Conservation (phyloP, 345 rosid species). For the Durio zibethinus region DNA sequence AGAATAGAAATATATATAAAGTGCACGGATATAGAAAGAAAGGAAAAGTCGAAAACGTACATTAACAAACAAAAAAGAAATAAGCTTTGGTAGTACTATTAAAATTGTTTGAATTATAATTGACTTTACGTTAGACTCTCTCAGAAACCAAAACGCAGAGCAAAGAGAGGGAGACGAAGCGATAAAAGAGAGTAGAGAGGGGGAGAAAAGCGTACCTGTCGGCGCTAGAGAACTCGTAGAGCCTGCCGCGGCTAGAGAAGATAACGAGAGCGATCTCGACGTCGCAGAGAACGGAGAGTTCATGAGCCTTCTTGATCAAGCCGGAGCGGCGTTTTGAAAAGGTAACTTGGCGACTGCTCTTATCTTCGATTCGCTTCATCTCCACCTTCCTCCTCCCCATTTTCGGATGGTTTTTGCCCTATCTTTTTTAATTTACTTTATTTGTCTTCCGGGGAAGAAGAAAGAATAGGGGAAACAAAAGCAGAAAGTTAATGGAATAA, state of each 20-base stretch:
- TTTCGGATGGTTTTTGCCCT: slow-evolving; percentile 19
- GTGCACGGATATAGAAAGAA: neutral
- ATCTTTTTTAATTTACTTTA: neutral
- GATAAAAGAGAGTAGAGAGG: neutral
- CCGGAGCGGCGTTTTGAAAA: slow-evolving; percentile 67
- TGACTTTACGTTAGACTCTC: neutral
- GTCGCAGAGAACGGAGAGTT: slow-evolving; percentile 71
- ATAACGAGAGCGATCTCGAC: slow-evolving; percentile 50
- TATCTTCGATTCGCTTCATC: slow-evolving; percentile 63
- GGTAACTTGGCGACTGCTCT: slow-evolving; percentile 60
- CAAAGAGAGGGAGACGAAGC: neutral
- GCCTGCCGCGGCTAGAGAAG: slow-evolving; percentile 53
- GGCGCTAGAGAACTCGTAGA: slow-evolving; percentile 43
- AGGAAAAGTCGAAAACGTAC: neutral
- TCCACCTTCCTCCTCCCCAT: slow-evolving; percentile 61
- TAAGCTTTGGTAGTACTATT: neutral
- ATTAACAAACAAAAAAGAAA: neutral
- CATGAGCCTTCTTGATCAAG: slow-evolving; percentile 62
- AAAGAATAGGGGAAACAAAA: neutral
- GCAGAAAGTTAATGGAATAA: neutral
- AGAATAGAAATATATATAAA: neutral
- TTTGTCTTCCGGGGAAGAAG: neutral
- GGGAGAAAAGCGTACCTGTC: slow-evolving; percentile 30
- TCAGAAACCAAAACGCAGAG: neutral
- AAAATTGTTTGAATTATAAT: neutral